Base-by-base conservation (phyloP, 1,284 basidiomycete species). In the Pseudozyma flocculosa region DNA sequence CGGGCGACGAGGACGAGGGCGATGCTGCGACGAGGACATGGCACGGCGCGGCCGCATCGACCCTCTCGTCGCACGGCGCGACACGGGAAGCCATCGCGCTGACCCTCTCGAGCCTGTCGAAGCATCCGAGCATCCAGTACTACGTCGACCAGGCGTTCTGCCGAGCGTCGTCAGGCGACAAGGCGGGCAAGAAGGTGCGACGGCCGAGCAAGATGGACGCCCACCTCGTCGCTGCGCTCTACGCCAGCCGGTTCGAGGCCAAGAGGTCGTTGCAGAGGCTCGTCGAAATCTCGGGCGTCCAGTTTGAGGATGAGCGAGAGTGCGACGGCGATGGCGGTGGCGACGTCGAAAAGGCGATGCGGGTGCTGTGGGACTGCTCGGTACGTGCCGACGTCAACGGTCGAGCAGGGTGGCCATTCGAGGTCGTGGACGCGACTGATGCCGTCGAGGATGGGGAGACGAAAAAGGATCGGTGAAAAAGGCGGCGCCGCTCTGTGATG, bases 51-150 rank as follows among this genome's bases (percentile, higher is more conserved):
- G 19, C 19, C 13, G 43, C 45, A 21, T 37, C 45, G 15, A 36
- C 15, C 1, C 43, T 58, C 14, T 22, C 53, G 4, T 17, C 38
- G 4, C 41, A 45, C 9, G 48, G 29, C 11, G 17, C 10, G 13
- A 30, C 44, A 8, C 15, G 29, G 14, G 22, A 23, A 1, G 53
- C 56, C 14, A 38, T 57, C 14, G 43, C n/a, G 10, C 18, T 22
- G 18, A 54, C 56, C 36, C 37, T 43, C 15, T 41, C 15, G 26
- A 42, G 26, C 29, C 36, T 64, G n/a, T 4, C 9, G 19, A 44
- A 45, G 9, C 48, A 54, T 34, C 61, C 61, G 17, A 64, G 61
- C 34, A 64, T 64, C 18, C 61, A 60, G 22, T 58, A 48, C 29
- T 64, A 43, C 26, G 61, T 64, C 14, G 47, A 59, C 26, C 19